Conservation (phyloP, 2,329 filamentous ascomycete species). For the Curvularia lunata region DNA sequence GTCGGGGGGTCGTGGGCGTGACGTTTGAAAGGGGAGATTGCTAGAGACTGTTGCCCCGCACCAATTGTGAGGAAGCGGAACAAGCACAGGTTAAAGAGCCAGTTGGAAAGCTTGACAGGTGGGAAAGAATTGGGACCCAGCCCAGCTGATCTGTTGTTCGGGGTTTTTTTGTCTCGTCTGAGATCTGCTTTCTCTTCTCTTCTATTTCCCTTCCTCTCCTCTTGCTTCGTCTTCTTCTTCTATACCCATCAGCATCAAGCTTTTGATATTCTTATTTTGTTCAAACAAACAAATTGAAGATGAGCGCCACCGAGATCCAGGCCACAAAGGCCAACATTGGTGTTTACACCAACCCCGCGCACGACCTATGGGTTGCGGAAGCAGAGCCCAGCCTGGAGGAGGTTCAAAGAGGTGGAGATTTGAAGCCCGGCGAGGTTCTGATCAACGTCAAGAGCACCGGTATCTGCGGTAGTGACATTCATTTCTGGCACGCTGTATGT, state of each 20-base stretch:
- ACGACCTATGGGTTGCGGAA: constrained; percentile 87
- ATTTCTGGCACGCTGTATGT: constrained; percentile 88
- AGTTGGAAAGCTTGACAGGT: constrained; percentile 3
- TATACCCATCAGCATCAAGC: neutral
- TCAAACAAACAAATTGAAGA: neutral
- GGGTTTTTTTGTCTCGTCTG: neutral
- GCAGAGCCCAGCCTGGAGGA: constrained; percentile 77
- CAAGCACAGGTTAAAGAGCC: constrained; percentile 11
- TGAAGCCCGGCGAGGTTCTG: constrained; percentile 84
- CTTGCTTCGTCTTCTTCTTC: neutral
- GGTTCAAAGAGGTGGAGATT: constrained; percentile 69
- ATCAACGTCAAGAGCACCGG: constrained; percentile 91
- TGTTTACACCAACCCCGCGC: constrained; percentile 91
- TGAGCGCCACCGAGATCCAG: constrained; percentile 48
- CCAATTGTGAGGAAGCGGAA: constrained; percentile 7
- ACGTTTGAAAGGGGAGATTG: constrained; percentile 8
- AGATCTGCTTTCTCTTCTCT: neutral
- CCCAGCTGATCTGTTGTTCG: constrained; percentile 8
- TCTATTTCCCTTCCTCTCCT: neutral
- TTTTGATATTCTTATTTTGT: neutral
- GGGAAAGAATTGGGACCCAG: constrained; percentile 7
- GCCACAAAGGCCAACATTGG: constrained; percentile 86
- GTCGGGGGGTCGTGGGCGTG: neutral
- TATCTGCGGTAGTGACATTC: constrained; percentile 94
- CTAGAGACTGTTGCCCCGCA: constrained; percentile 12